Conservation (phyloP, 2,329 filamentous ascomycete genomes). For the Colletotrichum sp. region DNA sequence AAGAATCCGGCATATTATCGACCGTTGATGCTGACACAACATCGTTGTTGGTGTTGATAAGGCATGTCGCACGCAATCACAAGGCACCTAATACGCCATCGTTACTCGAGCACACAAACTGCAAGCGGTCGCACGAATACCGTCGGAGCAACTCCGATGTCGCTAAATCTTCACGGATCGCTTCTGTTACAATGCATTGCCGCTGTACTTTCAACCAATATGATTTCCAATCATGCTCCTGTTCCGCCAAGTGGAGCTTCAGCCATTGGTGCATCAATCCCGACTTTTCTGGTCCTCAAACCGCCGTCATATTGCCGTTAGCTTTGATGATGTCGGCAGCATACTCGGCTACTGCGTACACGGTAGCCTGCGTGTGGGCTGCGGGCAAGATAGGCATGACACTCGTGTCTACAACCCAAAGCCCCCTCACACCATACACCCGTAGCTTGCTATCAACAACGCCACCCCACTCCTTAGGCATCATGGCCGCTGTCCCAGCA, state of each 20-base stretch:
- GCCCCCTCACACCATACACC: slow-evolving; percentile 36
- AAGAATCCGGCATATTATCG: fast-evolving
- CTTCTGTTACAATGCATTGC: neutral
- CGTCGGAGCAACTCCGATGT: neutral
- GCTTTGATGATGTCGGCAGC: slow-evolving; percentile 33
- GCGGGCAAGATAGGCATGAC: slow-evolving; percentile 36
- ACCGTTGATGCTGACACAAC: neutral
- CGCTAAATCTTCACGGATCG: neutral
- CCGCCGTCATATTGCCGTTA: neutral
- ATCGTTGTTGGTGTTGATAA: neutral
- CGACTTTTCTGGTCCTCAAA: neutral
- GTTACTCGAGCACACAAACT: neutral
- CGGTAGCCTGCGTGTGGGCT: slow-evolving; percentile 33
- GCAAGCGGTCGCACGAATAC: neutral
- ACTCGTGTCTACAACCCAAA: slow-evolving; percentile 41
- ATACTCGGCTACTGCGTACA: slow-evolving; percentile 34
- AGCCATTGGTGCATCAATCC: neutral
- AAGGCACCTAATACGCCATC: neutral
- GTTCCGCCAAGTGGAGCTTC: neutral
- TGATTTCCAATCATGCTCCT: neutral
- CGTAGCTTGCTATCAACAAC: slow-evolving; percentile 36
- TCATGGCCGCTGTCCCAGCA: slow-evolving; percentile 35
- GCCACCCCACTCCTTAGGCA: slow-evolving; percentile 34
- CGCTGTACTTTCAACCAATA: neutral
- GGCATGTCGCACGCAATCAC: neutral